Evolutionary conservation across 148 eudicot genomes (phyloP), one percentile per base, ranked within the genome.

Genomic region (Heliosperma pusillum): DNA sequence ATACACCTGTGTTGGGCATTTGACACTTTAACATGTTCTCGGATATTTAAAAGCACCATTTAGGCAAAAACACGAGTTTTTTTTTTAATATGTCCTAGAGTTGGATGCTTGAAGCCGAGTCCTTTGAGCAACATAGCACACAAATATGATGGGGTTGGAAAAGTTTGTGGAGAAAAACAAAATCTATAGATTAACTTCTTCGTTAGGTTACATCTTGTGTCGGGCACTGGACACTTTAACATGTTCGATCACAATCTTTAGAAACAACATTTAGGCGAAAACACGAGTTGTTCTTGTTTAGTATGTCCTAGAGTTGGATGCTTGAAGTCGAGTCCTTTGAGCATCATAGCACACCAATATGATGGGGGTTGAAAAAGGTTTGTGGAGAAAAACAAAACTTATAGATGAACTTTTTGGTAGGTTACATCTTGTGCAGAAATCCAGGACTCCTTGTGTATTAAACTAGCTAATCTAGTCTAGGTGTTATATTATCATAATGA

Each of bases 401-500:
- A 36, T 36, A 36, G 42, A 36, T 36, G 42, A 36, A 36, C 42
- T 36, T 36, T 36, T 36, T 36, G 42, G 42, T 36, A 36, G 10
- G 42, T 36, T 36, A 6, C 42, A 6, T 36, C 50, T n/a, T 22
- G 50, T 7, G 25, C 8, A 66, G 21, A 36, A 36, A 36, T 36
- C 42, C 42, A 36, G 42, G 42, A 36, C 42, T 36, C 0, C 42
- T 36, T 36, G 42, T 36, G 42, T 36, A 36, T 36, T 36, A 36
- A 36, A 36, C 42, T 36, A 36, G 42, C 42, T 10, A 36, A 36
- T 36, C 42, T 36, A n/a, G 40, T 56, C 20, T 42, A 67, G 40
- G 69, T 74, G 73, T 57, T 69, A 68, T 66, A 66, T 55, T 47
- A 42, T 6, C 27, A 74, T 75, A 40, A 70, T 75, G 56, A 71